Conservation (phyloP, 176 grass and related monocot genomes). For the Panicum miliaceum region DNA sequence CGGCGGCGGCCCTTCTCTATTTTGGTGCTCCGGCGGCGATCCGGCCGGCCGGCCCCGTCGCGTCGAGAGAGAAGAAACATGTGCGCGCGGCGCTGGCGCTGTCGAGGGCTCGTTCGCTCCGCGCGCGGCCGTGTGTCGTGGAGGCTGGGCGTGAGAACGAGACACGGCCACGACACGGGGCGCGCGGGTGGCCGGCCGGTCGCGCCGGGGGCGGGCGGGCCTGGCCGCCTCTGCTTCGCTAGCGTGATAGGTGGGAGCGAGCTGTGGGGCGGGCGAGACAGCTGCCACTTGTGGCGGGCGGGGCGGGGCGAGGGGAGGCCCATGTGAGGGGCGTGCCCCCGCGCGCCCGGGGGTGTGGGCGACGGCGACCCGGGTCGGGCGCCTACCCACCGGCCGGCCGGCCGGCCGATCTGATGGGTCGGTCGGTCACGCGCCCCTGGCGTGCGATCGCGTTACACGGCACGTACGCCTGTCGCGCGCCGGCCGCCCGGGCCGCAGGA, state of each 20-base stretch:
- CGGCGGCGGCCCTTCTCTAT: too few species aligned
- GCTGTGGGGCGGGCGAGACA: background rate
- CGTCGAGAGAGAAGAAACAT: background rate
- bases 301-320: constrained; percentile 36
- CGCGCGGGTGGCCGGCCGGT: constrained; percentile 26
- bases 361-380: constrained; percentile 39
- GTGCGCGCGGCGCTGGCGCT: background rate
- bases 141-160: background rate
- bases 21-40: too few species aligned
- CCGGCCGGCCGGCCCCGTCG: too few species aligned
- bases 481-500: background rate
- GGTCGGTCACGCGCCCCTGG: constrained; percentile 17
- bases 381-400: background rate
- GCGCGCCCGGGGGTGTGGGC: background rate
- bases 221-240: background rate
- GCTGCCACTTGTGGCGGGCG: constrained; percentile 50
- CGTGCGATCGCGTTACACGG: constrained; percentile 43
- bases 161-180: constrained; percentile 24
- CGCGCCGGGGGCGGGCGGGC: background rate
- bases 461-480: constrained; percentile 39
- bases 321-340: constrained; percentile 51
- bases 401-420: background rate
- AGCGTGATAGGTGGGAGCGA: background rate
- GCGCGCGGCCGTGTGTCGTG: too few species aligned
- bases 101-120: too few species aligned